Evolutionary conservation across 441 rosid species (phyloP).

Genomic region (Adansonia grandidieri): DNA sequence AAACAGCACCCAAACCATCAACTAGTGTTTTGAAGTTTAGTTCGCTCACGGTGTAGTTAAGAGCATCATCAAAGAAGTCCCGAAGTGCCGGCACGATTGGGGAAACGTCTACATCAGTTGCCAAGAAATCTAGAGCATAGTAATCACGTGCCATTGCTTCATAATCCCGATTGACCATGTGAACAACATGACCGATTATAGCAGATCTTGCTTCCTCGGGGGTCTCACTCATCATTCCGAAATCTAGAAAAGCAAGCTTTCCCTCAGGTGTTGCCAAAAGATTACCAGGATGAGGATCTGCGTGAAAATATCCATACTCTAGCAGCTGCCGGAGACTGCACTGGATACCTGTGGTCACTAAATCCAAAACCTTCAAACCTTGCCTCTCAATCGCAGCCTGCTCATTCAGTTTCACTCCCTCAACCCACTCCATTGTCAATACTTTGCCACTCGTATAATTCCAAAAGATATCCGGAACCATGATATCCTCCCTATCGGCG

Average conservation of each 20-base stretch:
- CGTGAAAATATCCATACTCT: conserved; percentile 94
- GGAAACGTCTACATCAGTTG: conserved; percentile 88
- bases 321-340: conserved; percentile 94
- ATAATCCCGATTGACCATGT: conserved; percentile 95
- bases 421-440: conserved; percentile 96
- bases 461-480: conserved; percentile 97
- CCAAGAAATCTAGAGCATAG: conserved; percentile 80
- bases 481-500: conserved; percentile 84
- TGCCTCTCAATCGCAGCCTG: conserved; percentile 83
- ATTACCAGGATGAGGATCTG: conserved; percentile 99
- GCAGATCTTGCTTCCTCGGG: conserved; percentile 98
- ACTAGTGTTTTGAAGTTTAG: conserved; percentile 90
- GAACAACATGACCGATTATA: conserved; percentile 93
- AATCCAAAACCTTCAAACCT: conserved; percentile 88
- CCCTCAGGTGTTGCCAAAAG: conserved; percentile 96
- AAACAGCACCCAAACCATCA: conserved; percentile 90
- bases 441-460: conserved; percentile 86
- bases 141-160: conserved; percentile 99
- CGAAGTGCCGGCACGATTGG: conserved; percentile 93
- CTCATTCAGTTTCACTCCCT: conserved; percentile 87
- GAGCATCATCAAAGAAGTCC: conserved; percentile 92
- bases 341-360: conserved; percentile 88
- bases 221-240: conserved; percentile 99
- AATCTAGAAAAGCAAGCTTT: conserved; percentile 95
- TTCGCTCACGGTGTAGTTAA: conserved; percentile 88